A percentile compares a stretch with the other conserved stretches of the same genome.
Conservation (phyloP, 805 yeast genomes). For the Candida sithepensis region DNA sequence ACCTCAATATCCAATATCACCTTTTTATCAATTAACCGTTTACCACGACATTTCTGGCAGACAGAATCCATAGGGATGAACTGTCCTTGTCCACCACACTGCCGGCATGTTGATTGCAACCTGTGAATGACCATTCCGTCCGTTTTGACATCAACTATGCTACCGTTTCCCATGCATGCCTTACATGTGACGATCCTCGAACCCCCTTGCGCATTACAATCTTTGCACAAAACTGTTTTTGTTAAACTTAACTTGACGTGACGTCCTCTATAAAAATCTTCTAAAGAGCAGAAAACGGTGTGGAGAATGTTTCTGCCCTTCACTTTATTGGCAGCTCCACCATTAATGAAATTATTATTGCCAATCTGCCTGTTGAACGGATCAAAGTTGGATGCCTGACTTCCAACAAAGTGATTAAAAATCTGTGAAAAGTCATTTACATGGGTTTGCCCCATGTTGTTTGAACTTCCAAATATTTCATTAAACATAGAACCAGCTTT, state of each 20-base stretch:
- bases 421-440: neutral
- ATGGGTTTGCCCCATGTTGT: neutral
- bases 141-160: conserved; percentile 36
- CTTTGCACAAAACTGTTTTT: conserved; percentile 44
- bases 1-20: conserved; percentile 51
- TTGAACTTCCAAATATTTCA: neutral
- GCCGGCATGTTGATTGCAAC: conserved; percentile 41
- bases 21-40: conserved; percentile 43
- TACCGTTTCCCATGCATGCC: conserved; percentile 42
- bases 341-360: neutral
- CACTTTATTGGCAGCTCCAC: conserved; percentile 7
- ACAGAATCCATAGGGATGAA: conserved; percentile 28
- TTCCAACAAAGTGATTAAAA: neutral
- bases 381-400: neutral
- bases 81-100: conserved; percentile 41
- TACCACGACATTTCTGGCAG: conserved; percentile 43
- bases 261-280: conserved; percentile 59
- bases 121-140: conserved; percentile 44
- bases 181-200: conserved; percentile 28
- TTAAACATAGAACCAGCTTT: conserved; percentile 27
- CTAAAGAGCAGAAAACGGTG: conserved; percentile 46
- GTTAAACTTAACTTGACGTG: conserved; percentile 50
- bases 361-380: neutral
- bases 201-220: conserved; percentile 55
- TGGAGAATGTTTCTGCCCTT: conserved; percentile 58